phyloP scores from a whole-genome alignment of 2,329 filamentous ascomycete species.

The Ceratocystis eucalypticola region DNA sequence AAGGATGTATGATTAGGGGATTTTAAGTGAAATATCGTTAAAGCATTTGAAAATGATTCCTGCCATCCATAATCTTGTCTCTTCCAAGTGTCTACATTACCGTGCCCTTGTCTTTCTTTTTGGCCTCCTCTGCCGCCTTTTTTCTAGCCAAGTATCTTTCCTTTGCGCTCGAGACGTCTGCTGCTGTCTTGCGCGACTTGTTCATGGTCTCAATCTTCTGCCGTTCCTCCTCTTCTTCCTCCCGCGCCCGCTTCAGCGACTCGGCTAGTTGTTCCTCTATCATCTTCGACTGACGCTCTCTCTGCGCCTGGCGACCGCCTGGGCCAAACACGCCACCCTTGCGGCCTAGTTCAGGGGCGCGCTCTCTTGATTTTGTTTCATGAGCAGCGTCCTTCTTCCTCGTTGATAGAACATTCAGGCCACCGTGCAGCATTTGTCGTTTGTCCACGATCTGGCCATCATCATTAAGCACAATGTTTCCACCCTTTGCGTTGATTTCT shows the following conservation, averaged over 20 bases:
- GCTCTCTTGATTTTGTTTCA: constrained; percentile 10
- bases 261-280: constrained; percentile 64
- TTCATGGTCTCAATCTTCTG: constrained; percentile 48
- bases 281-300: constrained; percentile 67
- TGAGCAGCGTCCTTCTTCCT: background rate
- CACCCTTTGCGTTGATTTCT: constrained; percentile 51
- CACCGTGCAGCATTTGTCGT: constrained; percentile 61
- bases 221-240: constrained; percentile 50
- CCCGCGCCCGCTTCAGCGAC: constrained; percentile 55
- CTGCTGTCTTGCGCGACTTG: constrained; percentile 66
- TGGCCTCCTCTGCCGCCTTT: constrained; percentile 56
- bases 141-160: constrained; percentile 71
- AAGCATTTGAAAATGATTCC: background rate
- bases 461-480: constrained; percentile 57
- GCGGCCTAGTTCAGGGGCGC: constrained; percentile 11
- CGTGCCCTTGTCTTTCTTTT: constrained; percentile 30
- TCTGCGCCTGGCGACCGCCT: constrained; percentile 42
- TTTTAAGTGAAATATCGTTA: constrained; percentile 2
- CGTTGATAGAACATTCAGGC: constrained; percentile 53
- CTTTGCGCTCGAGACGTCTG: constrained; percentile 62
- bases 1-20: constrained; percentile 7
- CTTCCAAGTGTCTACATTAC: background rate
- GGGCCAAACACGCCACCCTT: constrained; percentile 28
- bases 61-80: background rate
- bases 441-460: constrained; percentile 76